phyloP scores from a whole-genome alignment of 176 grass and related monocot genomes.

The Oryza rufipogon region DNA sequence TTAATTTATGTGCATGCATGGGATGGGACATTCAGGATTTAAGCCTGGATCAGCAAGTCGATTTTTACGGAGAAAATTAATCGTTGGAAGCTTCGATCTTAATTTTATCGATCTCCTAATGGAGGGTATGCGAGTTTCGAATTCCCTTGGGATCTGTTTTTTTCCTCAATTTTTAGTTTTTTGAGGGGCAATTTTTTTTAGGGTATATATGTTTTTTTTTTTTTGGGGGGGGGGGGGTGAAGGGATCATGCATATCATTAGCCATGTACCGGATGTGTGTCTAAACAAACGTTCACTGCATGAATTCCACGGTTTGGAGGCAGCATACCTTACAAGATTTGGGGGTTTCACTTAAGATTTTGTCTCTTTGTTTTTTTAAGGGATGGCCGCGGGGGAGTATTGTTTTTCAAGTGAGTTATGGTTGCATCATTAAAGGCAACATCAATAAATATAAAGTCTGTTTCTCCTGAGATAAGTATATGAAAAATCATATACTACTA shows the following conservation, averaged over 20 bases:
- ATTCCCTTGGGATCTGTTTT: too few species aligned
- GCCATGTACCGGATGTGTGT: background rate
- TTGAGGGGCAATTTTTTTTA: too few species aligned
- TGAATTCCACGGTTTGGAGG: background rate
- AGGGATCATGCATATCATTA: background rate
- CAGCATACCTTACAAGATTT: background rate
- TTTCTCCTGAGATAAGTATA: background rate
- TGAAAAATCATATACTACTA: background rate
- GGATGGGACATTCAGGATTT: background rate
- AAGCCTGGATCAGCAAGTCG: background rate
- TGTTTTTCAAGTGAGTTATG: background rate
- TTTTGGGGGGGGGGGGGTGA: background rate
- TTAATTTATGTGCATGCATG: constrained; percentile 3
- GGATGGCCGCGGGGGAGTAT: background rate
- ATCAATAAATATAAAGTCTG: background rate
- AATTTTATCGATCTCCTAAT: background rate
- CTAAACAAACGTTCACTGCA: background rate
- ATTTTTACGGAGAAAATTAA: background rate
- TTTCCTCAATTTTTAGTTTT: too few species aligned
- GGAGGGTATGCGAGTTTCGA: background rate
- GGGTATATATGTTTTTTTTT: too few species aligned
- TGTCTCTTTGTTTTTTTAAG: background rate
- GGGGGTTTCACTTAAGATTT: background rate
- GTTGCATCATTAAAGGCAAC: background rate
- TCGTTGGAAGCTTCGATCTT: background rate